A percentile compares a stretch with the other conserved stretches of the same genome.
phyloP scores from a whole-genome alignment of 371 early-diverging fungal species.

The Apophysomyces trapeziformis region DNA sequence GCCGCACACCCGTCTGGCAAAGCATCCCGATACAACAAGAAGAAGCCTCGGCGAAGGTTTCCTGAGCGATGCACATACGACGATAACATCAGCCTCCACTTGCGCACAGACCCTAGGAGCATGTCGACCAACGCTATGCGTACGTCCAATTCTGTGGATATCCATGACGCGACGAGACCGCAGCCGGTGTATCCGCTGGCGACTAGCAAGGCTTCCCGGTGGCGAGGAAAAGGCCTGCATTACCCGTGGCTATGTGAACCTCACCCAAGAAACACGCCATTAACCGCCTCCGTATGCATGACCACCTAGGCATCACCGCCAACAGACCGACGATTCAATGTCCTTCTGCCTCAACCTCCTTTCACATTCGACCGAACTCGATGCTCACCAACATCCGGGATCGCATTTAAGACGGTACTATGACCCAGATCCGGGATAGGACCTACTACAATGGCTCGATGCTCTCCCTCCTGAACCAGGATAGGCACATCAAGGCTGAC shows the following conservation, averaged over 20 bases:
- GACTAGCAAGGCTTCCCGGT: neutral
- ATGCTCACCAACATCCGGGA: neutral
- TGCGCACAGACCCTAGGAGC: neutral
- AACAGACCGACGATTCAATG: neutral
- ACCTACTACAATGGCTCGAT: neutral
- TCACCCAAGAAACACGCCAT: neutral
- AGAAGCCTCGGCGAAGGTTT: too few species aligned
- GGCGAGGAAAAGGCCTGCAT: neutral
- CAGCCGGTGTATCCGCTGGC: neutral
- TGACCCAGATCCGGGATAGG: too few species aligned
- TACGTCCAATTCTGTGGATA: neutral
- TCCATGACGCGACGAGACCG: neutral
- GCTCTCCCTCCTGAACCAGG: neutral
- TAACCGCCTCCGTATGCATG: neutral
- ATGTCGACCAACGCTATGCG: neutral
- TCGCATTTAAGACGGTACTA: too few species aligned
- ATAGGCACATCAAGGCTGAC: neutral
- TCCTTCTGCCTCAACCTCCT: neutral
- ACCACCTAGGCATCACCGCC: neutral
- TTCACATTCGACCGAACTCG: neutral
- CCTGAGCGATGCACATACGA: too few species aligned
- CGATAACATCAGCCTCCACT: constrained; percentile 4
- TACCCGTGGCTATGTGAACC: neutral
- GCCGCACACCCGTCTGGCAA: too few species aligned
- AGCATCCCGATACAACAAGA: too few species aligned